phyloP scores from a whole-genome alignment of 139 green algal species.

The Mesotaenium endlicherianum region DNA sequence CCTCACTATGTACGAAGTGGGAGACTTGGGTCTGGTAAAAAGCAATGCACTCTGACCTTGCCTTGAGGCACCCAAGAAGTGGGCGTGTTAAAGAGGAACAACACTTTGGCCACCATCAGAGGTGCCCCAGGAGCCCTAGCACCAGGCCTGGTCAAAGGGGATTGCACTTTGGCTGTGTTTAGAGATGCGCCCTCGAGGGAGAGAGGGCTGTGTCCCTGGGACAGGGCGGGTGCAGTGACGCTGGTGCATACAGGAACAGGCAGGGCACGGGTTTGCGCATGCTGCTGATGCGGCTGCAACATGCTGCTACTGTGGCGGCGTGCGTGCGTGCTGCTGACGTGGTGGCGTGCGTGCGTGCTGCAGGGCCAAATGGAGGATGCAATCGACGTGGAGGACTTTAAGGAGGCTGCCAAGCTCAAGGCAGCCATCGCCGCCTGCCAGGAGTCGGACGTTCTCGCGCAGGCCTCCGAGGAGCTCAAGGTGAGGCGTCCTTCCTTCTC shows the following conservation, averaged over 20 bases:
- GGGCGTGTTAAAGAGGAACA: too few relatives aligned
- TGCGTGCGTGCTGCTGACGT: not conserved
- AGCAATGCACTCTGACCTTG: too few relatives aligned
- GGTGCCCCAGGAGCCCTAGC: too few relatives aligned
- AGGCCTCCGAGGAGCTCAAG: not conserved
- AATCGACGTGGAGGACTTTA: constrained; percentile 28
- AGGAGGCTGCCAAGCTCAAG: constrained; percentile 22
- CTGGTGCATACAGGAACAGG: not conserved
- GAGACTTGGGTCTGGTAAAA: too few relatives aligned
- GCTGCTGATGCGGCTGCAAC: not conserved
- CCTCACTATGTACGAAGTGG: too few relatives aligned
- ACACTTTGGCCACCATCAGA: too few relatives aligned
- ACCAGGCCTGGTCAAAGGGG: too few relatives aligned
- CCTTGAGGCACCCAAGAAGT: too few relatives aligned
- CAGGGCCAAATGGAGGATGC: constrained; percentile 26
- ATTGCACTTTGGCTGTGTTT: not conserved
- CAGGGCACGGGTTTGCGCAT: not conserved
- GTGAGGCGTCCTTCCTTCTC: not conserved
- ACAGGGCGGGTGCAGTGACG: not conserved
- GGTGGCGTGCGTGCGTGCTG: not conserved
- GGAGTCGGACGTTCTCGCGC: constrained; percentile 34
- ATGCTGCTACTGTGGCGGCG: not conserved
- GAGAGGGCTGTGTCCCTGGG: not conserved
- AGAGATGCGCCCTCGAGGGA: not conserved
- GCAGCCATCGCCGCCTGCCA: constrained; percentile 46